Evolutionary conservation across 352 stramenopile genomes (phyloP).

Genomic region (Pythium apleroticum): DNA sequence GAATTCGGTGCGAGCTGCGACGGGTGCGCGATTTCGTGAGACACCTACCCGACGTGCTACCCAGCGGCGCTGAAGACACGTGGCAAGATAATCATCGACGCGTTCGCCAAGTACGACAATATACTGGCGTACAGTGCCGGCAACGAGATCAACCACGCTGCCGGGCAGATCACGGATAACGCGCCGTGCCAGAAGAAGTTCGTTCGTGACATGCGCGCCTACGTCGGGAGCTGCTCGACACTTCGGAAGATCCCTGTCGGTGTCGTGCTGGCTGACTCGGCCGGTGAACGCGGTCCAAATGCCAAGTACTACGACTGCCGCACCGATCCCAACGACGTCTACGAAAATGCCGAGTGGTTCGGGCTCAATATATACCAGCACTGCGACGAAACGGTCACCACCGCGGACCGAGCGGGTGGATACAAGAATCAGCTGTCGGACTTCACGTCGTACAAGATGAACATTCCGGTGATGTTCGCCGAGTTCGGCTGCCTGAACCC

Average conservation of each 20-base stretch:
- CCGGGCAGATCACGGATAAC: constrained; percentile 36
- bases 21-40: constrained; percentile 58
- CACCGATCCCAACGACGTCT: constrained; percentile 57
- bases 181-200: constrained; percentile 90
- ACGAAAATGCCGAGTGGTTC: constrained; percentile 85
- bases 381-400: constrained; percentile 50
- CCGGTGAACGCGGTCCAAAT: constrained; percentile 55
- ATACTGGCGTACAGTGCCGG: constrained; percentile 73
- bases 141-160: constrained; percentile 82
- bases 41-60: constrained; percentile 59
- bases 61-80: constrained; percentile 56
- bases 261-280: constrained; percentile 65
- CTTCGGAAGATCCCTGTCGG: constrained; percentile 76
- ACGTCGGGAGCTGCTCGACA: constrained; percentile 49
- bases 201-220: constrained; percentile 78
- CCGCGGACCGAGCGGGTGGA: constrained; percentile 38
- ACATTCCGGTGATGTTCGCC: constrained; percentile 76
- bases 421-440: constrained; percentile 62
- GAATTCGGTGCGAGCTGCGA: constrained; percentile 60
- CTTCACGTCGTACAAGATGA: constrained; percentile 57
- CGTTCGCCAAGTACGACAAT: constrained; percentile 88
- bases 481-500: constrained; percentile 80
- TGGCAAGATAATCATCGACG: constrained; percentile 72
- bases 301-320: constrained; percentile 87
- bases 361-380: constrained; percentile 86